Evolutionary conservation across 495 filamentous ascomycete genomes (phyloP), one percentile per base, ranked within the genome.

Genomic region (Xylaria nigripes): DNA sequence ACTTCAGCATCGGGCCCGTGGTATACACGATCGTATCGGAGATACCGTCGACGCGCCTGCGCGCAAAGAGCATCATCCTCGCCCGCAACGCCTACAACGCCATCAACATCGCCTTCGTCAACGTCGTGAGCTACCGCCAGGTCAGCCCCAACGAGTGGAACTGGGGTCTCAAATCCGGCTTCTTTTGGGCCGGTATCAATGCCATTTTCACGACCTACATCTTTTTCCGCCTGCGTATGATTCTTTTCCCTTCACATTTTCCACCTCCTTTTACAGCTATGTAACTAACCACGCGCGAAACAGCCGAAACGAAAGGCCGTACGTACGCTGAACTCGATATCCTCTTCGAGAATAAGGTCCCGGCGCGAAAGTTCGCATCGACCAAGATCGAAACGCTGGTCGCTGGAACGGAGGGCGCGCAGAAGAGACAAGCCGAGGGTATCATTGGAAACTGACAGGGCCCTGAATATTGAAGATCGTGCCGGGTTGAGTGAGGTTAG

Each of bases 21-120:
- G 78, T 75, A 61, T 83, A 82, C 62, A 78, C 79, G 5, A 75
- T 84, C 57, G 80, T 84, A 8, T 74, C 79, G 16, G 80, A 84
- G 58, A 62, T 83, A 3, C 73, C 78, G 1, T 77, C 81, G 15
- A 74, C 73, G 10, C 71, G 78, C 9, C 70, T 79, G 18, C 72
- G 76, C 44, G 68, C 75, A 24, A 76, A 80, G 54, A 79, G 78
- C 27, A 71, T 83, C 36, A 76, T 79, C 6, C 68, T 80, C 4
- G 79, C 76, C 12, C 76, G 80, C n/a, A 79, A 76, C 56, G 64
- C 73, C 12, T 84, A 84, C 62, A 67, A 67, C 47, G 64, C 64
- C 58, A 78, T 79, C 58, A 63, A 80, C 53, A 70, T 63, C 51
- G 68, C 66, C 45, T 62, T 78, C 51, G 53, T 73, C 53, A 71